Conservation (phyloP, 2,329 filamentous ascomycete species). For the Aspergillus hortae region DNA sequence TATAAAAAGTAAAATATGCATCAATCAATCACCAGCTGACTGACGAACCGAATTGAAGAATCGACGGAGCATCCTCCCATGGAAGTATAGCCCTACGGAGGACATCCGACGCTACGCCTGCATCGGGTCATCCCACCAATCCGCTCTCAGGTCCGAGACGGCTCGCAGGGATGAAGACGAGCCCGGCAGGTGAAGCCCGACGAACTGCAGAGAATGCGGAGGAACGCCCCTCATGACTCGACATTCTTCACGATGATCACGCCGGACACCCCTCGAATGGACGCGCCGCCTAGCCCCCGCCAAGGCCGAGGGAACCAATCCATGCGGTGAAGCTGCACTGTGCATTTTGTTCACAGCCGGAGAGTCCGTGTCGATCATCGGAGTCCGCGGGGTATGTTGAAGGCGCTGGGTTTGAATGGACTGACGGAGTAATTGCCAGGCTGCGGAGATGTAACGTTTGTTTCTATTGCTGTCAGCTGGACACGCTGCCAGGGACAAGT, state of each 20-base stretch:
- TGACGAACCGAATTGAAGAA: background rate
- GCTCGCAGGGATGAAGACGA: background rate
- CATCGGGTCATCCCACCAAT: background rate
- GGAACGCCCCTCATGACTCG: background rate
- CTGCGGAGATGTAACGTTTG: too few relatives aligned
- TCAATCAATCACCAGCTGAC: background rate
- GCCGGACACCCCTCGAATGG: background rate
- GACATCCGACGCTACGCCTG: background rate
- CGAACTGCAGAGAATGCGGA: background rate
- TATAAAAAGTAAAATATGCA: background rate
- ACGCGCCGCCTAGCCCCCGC: background rate
- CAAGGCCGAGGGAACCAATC: background rate
- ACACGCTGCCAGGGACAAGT: too few relatives aligned
- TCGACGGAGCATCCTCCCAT: background rate
- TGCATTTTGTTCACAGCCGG: background rate
- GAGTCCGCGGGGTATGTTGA: background rate
- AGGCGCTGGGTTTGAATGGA: too few relatives aligned
- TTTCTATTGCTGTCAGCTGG: too few relatives aligned
- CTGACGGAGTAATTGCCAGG: too few relatives aligned
- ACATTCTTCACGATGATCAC: background rate
- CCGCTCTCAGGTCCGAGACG: background rate
- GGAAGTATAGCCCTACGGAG: background rate
- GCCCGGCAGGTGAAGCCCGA: background rate
- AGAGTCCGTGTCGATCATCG: background rate
- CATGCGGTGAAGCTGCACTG: background rate